Evolutionary conservation across 1,139 yeast genomes (phyloP), one percentile per base, ranked within the genome.

Genomic region (Yamadazyma buinensis): DNA sequence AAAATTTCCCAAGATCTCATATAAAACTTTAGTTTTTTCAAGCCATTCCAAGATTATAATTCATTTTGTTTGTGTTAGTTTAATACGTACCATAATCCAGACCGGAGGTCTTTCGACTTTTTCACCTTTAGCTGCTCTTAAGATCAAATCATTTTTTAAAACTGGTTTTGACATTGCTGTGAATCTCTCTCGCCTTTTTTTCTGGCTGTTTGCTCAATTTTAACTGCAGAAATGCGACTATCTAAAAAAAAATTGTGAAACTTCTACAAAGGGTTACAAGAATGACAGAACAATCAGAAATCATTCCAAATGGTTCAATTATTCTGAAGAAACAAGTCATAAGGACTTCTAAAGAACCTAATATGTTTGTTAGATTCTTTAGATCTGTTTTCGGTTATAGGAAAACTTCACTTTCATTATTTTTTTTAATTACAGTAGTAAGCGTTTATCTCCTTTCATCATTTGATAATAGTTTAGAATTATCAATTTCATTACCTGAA

Each of bases 31-130:
- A n/a, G n/a, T n/a, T n/a, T n/a, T n/a, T n/a, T n/a, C n/a, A n/a
- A n/a, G n/a, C n/a, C n/a, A n/a, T n/a, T n/a, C n/a, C n/a, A n/a
- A n/a, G n/a, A n/a, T n/a, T n/a, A n/a, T n/a, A n/a, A n/a, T n/a
- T n/a, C n/a, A n/a, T n/a, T n/a, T n/a, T n/a, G n/a, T n/a, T n/a
- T n/a, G n/a, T n/a, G n/a, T n/a, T n/a, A n/a, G n/a, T n/a, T n/a
- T 21, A 3, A 9, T 9, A 61, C 78, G 41, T 61, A 75, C 80
- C 98, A 92, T 92, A 49, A 92, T 84, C 98, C 98, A 92, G 41
- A 92, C 80, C 18, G 98, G 98, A 1, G 98, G 97, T 57, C 98
- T 79, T 62, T 92, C 98, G 31, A 92, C 97, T 47, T 67, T 67
- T 55, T 90, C 95, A 34, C 75, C 75, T 29, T 44, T 52, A 15